A percentile compares a stretch with the other conserved stretches of the same genome.
Conservation (phyloP, 2,329 filamentous ascomycete species). For the Venturia pyrina region DNA sequence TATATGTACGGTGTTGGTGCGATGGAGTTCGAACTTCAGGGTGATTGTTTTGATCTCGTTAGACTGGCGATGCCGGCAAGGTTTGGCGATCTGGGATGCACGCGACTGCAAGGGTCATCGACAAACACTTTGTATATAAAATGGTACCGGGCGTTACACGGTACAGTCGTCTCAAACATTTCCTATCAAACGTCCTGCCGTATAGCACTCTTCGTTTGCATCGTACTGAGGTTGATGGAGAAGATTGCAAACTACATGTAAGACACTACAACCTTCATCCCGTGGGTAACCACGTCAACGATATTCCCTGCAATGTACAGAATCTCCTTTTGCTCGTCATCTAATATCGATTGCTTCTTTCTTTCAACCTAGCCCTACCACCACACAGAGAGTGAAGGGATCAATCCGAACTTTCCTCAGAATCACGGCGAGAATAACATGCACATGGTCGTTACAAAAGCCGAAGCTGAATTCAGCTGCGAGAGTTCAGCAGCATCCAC, state of each 20-base stretch:
- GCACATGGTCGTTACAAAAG: neutral
- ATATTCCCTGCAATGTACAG: neutral
- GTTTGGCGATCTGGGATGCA: neutral
- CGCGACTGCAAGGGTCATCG: neutral
- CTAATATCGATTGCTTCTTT: neutral
- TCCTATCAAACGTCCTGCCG: neutral
- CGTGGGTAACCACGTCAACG: neutral
- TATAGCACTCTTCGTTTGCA: neutral
- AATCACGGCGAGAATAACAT: neutral
- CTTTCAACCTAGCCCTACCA: neutral
- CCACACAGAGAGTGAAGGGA: neutral
- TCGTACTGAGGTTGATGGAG: neutral
- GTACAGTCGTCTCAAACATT: neutral
- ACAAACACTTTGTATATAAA: neutral
- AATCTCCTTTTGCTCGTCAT: neutral
- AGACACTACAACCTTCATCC: neutral
- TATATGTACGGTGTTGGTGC: neutral
- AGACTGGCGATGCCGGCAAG: neutral
- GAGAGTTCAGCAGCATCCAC: neutral
- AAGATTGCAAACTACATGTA: neutral
- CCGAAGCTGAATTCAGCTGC: neutral
- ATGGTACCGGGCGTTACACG: neutral
- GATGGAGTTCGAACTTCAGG: neutral
- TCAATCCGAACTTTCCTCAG: neutral
- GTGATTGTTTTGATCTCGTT: neutral